These are phyloP conservation scores for Pholiota microspora DNA, from an alignment of 768 basidiomycete species.

Conservation along the genomic window DNA sequence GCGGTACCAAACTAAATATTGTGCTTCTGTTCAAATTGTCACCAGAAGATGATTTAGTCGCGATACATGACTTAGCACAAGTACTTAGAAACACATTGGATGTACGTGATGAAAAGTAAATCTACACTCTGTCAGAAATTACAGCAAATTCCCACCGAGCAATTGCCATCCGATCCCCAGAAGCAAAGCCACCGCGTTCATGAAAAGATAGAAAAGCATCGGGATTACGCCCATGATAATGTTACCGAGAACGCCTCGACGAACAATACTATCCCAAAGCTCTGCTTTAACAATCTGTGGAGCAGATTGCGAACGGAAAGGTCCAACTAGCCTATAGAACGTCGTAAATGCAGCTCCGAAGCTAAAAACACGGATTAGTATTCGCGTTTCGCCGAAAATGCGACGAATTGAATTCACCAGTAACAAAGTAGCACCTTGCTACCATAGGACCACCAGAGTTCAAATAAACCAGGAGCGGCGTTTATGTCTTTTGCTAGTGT, in stretches of 20 bases:
- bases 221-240: slow-evolving; percentile 57
- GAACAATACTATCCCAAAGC: slow-evolving; percentile 57
- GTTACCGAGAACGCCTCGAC: slow-evolving; percentile 54
- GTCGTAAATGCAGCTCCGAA: slow-evolving; percentile 59
- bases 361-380: slow-evolving; percentile 23
- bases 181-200: slow-evolving; percentile 6
- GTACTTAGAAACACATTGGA: too few relatives aligned
- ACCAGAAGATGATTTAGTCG: too few relatives aligned
- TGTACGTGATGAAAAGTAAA: too few relatives aligned
- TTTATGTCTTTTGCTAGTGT: slow-evolving; percentile 58
- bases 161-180: slow-evolving; percentile 13
- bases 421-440: slow-evolving; percentile 50
- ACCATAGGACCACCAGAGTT: slow-evolving; percentile 49
- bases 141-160: slow-evolving; percentile 2
- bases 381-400: neutral
- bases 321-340: slow-evolving; percentile 57
- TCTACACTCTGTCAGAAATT: too few relatives aligned
- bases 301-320: slow-evolving; percentile 40
- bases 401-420: slow-evolving; percentile 35
- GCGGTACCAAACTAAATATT: too few relatives aligned
- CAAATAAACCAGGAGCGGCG: slow-evolving; percentile 45
- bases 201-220: slow-evolving; percentile 40
- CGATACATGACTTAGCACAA: too few relatives aligned
- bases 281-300: slow-evolving; percentile 49
- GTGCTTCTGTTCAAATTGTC: too few relatives aligned